Evolutionary conservation across 805 yeast species (phyloP).

Genomic region (Starmerella stellata): DNA sequence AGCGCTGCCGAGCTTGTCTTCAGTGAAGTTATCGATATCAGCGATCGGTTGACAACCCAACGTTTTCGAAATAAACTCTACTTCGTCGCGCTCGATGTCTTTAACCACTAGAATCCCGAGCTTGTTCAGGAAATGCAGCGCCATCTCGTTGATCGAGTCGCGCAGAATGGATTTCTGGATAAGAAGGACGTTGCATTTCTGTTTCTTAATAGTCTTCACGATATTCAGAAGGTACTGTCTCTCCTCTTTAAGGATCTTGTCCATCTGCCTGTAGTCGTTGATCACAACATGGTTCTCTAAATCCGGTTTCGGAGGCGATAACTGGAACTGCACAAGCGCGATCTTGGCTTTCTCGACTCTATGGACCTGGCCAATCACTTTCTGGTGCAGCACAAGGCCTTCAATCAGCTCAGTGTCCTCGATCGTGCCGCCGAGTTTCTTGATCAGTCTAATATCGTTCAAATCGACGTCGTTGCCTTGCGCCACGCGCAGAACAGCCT

Average conservation of each 20-base stretch:
- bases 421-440: slow-evolving; percentile 93
- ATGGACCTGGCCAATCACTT: slow-evolving; percentile 83
- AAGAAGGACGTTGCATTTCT: slow-evolving; percentile 81
- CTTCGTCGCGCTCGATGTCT: slow-evolving; percentile 91
- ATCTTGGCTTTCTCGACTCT: slow-evolving; percentile 86
- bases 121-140: slow-evolving; percentile 85
- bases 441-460: slow-evolving; percentile 70
- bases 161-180: slow-evolving; percentile 86
- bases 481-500: slow-evolving; percentile 67
- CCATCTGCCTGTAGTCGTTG: slow-evolving; percentile 97
- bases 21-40: slow-evolving; percentile 81
- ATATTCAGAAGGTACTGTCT: slow-evolving; percentile 86
- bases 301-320: slow-evolving; percentile 93
- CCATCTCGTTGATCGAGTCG: slow-evolving; percentile 87
- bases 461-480: slow-evolving; percentile 59
- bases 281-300: slow-evolving; percentile 96
- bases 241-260: slow-evolving; percentile 92
- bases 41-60: slow-evolving; percentile 93
- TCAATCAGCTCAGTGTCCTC: slow-evolving; percentile 78
- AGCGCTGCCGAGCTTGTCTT: slow-evolving; percentile 80
- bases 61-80: slow-evolving; percentile 72
- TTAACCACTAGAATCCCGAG: slow-evolving; percentile 84
- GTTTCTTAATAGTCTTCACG: slow-evolving; percentile 89
- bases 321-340: slow-evolving; percentile 80
- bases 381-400: slow-evolving; percentile 87